These are phyloP conservation scores for Gossypium laxum DNA, from an alignment of 441 rosid genomes.

Conservation along the genomic window DNA sequence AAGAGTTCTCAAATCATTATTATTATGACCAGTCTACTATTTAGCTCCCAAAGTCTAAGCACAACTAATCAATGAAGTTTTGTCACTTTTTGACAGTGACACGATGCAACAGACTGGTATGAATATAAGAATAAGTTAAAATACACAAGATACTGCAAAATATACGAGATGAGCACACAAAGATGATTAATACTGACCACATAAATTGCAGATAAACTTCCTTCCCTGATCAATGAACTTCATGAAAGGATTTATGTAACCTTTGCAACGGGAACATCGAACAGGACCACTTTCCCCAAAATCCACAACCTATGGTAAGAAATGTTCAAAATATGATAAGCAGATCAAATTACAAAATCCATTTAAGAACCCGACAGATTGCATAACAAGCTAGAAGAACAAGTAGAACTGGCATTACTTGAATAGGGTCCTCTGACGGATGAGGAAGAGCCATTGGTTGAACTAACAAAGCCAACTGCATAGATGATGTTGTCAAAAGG, in stretches of 20 bases:
- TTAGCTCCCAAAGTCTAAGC: not conserved
- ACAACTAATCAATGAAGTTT: not conserved
- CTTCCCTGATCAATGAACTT: slow-evolving; percentile 82
- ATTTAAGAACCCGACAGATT: not conserved
- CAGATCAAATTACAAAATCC: not conserved
- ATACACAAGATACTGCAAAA: not conserved
- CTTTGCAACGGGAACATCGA: slow-evolving; percentile 86
- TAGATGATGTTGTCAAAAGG: slow-evolving; percentile 66
- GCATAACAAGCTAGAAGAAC: not conserved
- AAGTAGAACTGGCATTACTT: slow-evolving; percentile 29
- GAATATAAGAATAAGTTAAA: not conserved
- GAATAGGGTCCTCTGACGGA: slow-evolving; percentile 83
- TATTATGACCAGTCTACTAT: not conserved
- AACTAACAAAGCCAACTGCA: slow-evolving; percentile 72
- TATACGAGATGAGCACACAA: not conserved
- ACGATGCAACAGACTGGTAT: slow-evolving; percentile 1
- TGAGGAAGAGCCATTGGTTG: slow-evolving; percentile 82
- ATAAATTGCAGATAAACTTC: slow-evolving; percentile 71
- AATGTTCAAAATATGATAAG: slow-evolving; percentile 12
- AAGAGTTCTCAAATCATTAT: not conserved
- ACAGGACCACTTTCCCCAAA: slow-evolving; percentile 87
- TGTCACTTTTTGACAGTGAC: not conserved
- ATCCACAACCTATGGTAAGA: slow-evolving; percentile 55
- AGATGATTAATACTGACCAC: slow-evolving; percentile 44
- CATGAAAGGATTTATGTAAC: slow-evolving; percentile 81